These are phyloP conservation scores for Fistulinella prunicolor DNA, from an alignment of 768 basidiomycete genomes.

Conservation along the genomic window DNA sequence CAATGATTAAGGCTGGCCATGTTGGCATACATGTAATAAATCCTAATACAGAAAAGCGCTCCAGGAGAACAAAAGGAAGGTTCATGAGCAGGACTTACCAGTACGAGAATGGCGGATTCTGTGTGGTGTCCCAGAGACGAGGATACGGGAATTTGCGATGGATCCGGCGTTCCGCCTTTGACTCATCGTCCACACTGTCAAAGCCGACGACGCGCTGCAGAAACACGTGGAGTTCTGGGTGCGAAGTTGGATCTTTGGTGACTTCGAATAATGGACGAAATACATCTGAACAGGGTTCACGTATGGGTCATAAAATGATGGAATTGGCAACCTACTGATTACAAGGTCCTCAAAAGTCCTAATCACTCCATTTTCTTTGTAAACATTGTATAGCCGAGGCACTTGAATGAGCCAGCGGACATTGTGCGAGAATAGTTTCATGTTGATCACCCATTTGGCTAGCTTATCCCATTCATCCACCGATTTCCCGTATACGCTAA, in stretches of 20 bases:
- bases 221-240: conserved; percentile 94
- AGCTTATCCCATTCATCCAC: conserved; percentile 95
- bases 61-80: neutral
- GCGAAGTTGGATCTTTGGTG: conserved; percentile 82
- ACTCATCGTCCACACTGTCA: conserved; percentile 99
- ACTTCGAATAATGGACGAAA: conserved; percentile 95
- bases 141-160: conserved; percentile 95
- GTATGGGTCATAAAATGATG: neutral
- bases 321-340: conserved; percentile 56
- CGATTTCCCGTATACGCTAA: conserved; percentile 90
- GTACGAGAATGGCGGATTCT: conserved; percentile 94
- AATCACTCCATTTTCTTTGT: conserved; percentile 83
- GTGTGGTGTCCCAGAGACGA: conserved; percentile 79
- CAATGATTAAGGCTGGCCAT: conserved; percentile 94
- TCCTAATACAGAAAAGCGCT: conserved; percentile 44
- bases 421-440: conserved; percentile 94
- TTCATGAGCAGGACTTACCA: conserved; percentile 52
- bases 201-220: conserved; percentile 94
- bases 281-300: conserved; percentile 55
- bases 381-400: conserved; percentile 92
- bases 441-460: conserved; percentile 92
- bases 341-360: conserved; percentile 90
- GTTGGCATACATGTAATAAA: conserved; percentile 98
- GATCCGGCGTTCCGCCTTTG: conserved; percentile 86
- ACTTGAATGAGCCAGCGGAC: conserved; percentile 97